These are phyloP conservation scores for Aspergillus cristatus DNA, from an alignment of 495 filamentous ascomycete genomes.

Conservation along the genomic window DNA sequence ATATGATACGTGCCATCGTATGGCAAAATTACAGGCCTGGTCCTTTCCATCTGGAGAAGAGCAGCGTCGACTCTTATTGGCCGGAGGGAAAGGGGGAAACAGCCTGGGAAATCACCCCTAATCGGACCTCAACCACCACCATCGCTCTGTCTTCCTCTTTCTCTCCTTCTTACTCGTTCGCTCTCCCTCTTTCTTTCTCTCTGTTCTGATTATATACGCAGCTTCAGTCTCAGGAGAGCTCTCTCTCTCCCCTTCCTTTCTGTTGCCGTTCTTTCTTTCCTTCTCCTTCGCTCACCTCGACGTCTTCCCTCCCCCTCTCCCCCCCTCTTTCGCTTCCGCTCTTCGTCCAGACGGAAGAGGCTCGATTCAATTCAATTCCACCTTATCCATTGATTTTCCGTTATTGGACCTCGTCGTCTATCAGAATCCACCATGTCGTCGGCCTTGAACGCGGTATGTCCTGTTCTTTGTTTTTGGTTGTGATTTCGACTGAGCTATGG, in stretches of 20 bases:
- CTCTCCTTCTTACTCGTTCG: slow-evolving; percentile 5
- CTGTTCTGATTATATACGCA: not conserved
- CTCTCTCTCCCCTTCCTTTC: slow-evolving; percentile 12
- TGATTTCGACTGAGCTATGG: slow-evolving; percentile 22
- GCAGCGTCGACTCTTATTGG: slow-evolving; percentile 2
- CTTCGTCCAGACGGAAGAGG: too few relatives aligned
- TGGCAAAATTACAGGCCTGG: slow-evolving; percentile 5
- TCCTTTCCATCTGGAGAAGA: slow-evolving; percentile 6
- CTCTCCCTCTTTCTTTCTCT: slow-evolving; percentile 4
- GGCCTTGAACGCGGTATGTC: slow-evolving; percentile 50
- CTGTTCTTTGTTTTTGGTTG: too few relatives aligned
- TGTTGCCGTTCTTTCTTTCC: slow-evolving; percentile 1
- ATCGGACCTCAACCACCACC: not conserved
- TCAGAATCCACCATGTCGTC: slow-evolving; percentile 47
- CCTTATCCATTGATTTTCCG: slow-evolving; percentile 6
- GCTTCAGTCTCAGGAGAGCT: slow-evolving; percentile 14
- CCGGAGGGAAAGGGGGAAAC: slow-evolving; percentile 9
- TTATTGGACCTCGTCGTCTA: slow-evolving; percentile 8
- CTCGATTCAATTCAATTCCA: too few relatives aligned
- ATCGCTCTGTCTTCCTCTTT: slow-evolving; percentile 12
- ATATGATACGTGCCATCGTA: too few relatives aligned
- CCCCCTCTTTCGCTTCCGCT: too few relatives aligned
- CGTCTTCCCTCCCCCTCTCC: slow-evolving; percentile 3
- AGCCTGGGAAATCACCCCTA: slow-evolving; percentile 1
- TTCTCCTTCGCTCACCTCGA: slow-evolving; percentile 8